Conservation (phyloP, 768 basidiomycete species). For the Leccinum ochraceum region DNA sequence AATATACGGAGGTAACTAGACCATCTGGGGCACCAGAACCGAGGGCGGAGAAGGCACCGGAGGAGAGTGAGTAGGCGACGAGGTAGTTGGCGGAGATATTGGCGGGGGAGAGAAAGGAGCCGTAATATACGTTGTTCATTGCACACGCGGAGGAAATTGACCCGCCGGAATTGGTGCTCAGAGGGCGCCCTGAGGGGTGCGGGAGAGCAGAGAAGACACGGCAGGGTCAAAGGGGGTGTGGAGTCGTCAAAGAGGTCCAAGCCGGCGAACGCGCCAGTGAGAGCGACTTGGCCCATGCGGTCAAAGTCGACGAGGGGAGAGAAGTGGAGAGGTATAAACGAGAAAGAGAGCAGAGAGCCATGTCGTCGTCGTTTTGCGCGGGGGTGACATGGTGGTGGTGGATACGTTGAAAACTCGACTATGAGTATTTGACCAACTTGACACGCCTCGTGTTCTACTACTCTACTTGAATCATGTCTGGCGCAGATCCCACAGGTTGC, state of each 20-base stretch:
- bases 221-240: slow-evolving; percentile 65
- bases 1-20: slow-evolving; percentile 68
- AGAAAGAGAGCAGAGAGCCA: slow-evolving; percentile 31
- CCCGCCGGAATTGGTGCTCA: slow-evolving; percentile 80
- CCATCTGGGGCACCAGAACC: slow-evolving; percentile 74
- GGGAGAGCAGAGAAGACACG: slow-evolving; percentile 69
- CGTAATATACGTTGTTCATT: slow-evolving; percentile 72
- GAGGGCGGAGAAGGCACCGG: slow-evolving; percentile 59
- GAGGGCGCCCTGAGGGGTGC: slow-evolving; percentile 64
- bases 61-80: slow-evolving; percentile 68
- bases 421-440: slow-evolving; percentile 17
- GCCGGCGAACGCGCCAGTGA: slow-evolving; percentile 88
- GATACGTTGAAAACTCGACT: not conserved
- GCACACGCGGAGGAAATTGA: slow-evolving; percentile 72
- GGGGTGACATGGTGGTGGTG: not conserved
- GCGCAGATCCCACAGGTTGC: slow-evolving; percentile 53
- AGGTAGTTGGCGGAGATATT: slow-evolving; percentile 65
- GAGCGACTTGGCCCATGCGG: slow-evolving; percentile 89
- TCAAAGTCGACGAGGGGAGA: slow-evolving; percentile 66
- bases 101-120: slow-evolving; percentile 75
- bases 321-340: slow-evolving; percentile 33
- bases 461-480: not conserved
- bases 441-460: slow-evolving; percentile 2
- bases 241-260: slow-evolving; percentile 72
- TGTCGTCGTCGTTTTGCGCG: not conserved